phyloP scores from a whole-genome alignment of 1,284 basidiomycete species.

The Sutorius eximius region DNA sequence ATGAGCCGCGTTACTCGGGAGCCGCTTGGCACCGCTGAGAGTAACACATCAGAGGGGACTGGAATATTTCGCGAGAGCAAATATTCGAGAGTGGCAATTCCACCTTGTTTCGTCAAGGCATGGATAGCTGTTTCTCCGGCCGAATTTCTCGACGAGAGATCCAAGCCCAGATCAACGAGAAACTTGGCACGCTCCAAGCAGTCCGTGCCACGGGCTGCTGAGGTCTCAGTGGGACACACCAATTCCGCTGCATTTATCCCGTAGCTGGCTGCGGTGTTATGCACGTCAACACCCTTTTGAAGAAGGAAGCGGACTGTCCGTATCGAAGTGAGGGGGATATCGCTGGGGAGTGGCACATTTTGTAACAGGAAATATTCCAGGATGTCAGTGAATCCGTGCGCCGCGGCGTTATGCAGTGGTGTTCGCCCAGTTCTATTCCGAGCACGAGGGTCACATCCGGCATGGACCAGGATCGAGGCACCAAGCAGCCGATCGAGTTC shows the following conservation, averaged over 20 bases:
- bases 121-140: slow-evolving; percentile 1
- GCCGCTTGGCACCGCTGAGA: not conserved
- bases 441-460: not conserved
- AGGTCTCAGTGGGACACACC: too few relatives aligned
- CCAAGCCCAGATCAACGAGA: not conserved
- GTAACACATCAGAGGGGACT: not conserved
- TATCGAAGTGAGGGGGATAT: not conserved
- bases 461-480: not conserved
- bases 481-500: not conserved
- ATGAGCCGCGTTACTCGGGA: too few relatives aligned
- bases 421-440: not conserved
- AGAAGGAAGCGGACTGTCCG: not conserved
- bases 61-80: not conserved
- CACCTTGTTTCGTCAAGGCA: not conserved
- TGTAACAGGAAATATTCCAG: slow-evolving; percentile 2
- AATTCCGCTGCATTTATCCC: too few relatives aligned
- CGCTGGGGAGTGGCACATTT: not conserved
- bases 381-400: not conserved
- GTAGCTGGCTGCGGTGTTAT: not conserved
- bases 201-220: not conserved
- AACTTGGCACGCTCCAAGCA: not conserved
- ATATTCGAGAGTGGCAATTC: not conserved
- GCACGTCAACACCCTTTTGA: not conserved
- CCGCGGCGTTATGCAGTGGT: not conserved
- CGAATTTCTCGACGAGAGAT: not conserved